Evolutionary conservation across 2,329 filamentous ascomycete species (phyloP).

Genomic region (Anisogramma anomala): DNA sequence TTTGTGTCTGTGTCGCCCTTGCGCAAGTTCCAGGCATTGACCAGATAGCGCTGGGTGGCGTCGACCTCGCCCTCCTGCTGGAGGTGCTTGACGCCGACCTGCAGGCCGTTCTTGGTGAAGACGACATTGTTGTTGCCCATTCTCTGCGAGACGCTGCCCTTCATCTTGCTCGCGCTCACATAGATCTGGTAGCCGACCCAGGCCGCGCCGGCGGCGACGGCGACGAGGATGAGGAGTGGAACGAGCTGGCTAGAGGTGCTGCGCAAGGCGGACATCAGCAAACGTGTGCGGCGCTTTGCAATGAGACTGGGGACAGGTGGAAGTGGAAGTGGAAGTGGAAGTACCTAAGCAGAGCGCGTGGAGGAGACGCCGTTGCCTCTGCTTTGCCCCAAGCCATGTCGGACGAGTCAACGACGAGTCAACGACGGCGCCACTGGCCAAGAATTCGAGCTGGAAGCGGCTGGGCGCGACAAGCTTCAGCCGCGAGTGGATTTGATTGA

Average conservation of each 20-base stretch:
- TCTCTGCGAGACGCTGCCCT: conserved; percentile 51
- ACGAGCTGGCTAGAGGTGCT: conserved; percentile 41
- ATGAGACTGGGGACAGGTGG: not conserved
- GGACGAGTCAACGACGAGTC: not conserved
- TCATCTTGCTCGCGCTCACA: conserved; percentile 53
- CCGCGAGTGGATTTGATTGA: no score
- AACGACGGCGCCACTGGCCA: no score
- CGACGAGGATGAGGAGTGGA: conserved; percentile 54
- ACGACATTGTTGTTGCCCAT: conserved; percentile 67
- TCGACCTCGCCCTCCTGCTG: conserved; percentile 62
- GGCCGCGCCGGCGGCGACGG: conserved; percentile 42
- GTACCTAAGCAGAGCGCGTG: conserved; percentile 9
- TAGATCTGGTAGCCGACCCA: conserved; percentile 66
- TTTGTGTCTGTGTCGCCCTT: conserved; percentile 20
- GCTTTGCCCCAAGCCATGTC: conserved; percentile 13
- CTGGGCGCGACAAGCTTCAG: no score
- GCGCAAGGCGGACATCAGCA: not conserved
- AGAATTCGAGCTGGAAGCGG: no score
- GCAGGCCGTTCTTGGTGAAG: conserved; percentile 63
- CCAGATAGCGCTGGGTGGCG: conserved; percentile 55
- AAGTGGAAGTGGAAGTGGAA: not conserved
- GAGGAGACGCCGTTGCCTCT: conserved; percentile 2
- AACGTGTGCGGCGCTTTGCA: not conserved
- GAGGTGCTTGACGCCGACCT: conserved; percentile 59
- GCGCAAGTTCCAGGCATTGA: conserved; percentile 54